Evolutionary conservation across 495 filamentous ascomycete genomes (phyloP), one percentile per base, ranked within the genome.

Genomic region (Astrothelium macrocarpum): DNA sequence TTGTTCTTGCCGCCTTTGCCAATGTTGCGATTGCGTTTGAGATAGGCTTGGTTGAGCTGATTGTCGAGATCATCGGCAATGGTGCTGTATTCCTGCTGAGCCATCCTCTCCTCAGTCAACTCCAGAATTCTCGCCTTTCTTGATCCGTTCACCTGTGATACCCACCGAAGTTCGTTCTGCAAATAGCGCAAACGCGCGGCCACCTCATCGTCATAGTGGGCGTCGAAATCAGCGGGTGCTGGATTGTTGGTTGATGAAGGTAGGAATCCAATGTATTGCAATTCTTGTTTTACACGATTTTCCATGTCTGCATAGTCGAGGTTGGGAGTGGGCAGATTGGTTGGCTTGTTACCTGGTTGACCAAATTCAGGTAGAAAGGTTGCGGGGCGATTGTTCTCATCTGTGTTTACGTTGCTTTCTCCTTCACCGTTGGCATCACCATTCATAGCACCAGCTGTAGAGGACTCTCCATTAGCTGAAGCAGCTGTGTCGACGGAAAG

Each of bases 31-130:
- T 90, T 96, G 45, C 94, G 88, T 79, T 97, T 97, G 42, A 95
- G 85, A 70, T 96, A 99, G 29, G 92, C 91, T 69, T 90, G 85
- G 71, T 97, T 90, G 59, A 99, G 93, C 75, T 99, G 94, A 60
- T 85, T 84, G 76, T 99, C 94, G 28, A 99, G 85, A 73, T 97
- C 94, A 70, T 99, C 94, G 64, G 93, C 86, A 71, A 99, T 99
- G 66, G 91, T 97, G 68, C 84, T 86, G 76, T 95, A 99, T 72
- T 99, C 94, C 67, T 97, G 94, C 72, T 90, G 83, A 1, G 94
- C 95, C 85, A 97, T 90, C 66, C 89, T 84, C 72, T 95, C 93
- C 67, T 90, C 87, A 1, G 92, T 87, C 23, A 96, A 81, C 20
- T 96, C 90, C 1, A 88, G 82, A 11, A 99, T 81, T 18, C 93